Evolutionary conservation across 768 basidiomycete species (phyloP), one percentile per base, ranked within the genome.

Genomic region (Leucogyrophana mollusca): DNA sequence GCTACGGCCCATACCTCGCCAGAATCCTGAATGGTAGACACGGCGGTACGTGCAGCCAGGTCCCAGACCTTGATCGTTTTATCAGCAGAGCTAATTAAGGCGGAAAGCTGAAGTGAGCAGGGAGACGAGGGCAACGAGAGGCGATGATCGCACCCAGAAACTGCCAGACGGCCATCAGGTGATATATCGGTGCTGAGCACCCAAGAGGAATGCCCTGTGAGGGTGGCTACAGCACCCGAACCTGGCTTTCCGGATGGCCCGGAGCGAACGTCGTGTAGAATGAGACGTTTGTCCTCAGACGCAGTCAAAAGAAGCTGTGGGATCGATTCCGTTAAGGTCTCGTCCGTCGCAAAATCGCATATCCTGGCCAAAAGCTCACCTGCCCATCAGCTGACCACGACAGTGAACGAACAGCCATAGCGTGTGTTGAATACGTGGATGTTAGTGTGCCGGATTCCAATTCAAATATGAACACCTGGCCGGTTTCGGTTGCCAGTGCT

Each of bases 121-220:
- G 7, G 44, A 7, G 17, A 16, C 32, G 37, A 1, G 16, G 14
- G 39, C 30, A 24, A 17, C 38, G 25, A 8, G 34, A 17, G 54
- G n/a, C 47, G 34, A 25, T 32, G 8, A 67, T 76, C 27, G 48
- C 62, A 91, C 89, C 92, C 91, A 46, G 89, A 91, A 14, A 90
- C 74, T 11, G 83, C 87, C 16, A 92, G 76, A 40, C 83, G 78
- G 7, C 82, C 82, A 61, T 94, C 92, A 9, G 85, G 88, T 22
- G 90, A 87, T 34, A 94, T 80, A 56, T 90, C 87, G 6, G 82
- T 73, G 56, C 83, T 85, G 30, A 97, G 74, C 2, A 92, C 90
- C 93, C 94, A 95, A 9, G 92, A 94, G 0, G 89, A 78, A 63
- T 97, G 94, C 0, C 94, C 94, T 4, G 81, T 79, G 53, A 97